Base-by-base conservation (phyloP, 1,139 yeast genomes). In the Candida neerlandica region DNA sequence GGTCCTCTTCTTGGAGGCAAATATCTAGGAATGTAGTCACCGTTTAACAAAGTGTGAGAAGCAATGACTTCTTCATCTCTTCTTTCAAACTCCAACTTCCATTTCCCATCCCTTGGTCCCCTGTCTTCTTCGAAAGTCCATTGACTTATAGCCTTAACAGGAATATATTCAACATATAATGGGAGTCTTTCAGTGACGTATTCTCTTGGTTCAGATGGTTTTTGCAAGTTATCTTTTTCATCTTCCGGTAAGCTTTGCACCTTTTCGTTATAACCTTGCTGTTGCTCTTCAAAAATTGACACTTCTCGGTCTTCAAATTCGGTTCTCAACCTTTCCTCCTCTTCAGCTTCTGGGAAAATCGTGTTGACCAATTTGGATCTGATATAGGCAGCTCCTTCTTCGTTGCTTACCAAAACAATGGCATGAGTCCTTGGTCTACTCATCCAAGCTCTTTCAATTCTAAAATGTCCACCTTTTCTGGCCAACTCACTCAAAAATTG, bases 111-210 rank as follows among this genome's bases (percentile, higher is more conserved):
- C 41, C 62, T 60, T 7, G 81, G 80, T 9, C 77, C 78, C 41
- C 59, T 61, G 49, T 71, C 75, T 55, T 77, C 81, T 56, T 76
- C 79, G 55, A 67, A 77, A 12, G 76, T 74, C 80, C 81, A 76
- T 47, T 67, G 69, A 51, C 71, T 73, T 16, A 75, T 66, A 15
- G 78, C 78, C 54, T 73, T 71, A 11, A 74, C 80, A 0, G 80
- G 80, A 35, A 77, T 70, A 55, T 61, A 76, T 54, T 77, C 81
- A 39, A 72, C 71, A 54, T 62, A 75, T 37, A 75, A 55, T 10
- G 67, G 65, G 37, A 58, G 59, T 53, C 74, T 58, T 16, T 61
- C 61, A 4, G 61, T 60, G 4, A 51, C 42, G 35, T 53, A 62
- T 30, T 62, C 55, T 30, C 60, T 56, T 10, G 66, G 67, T 21